A percentile compares a stretch with the other conserved stretches of the same genome.
Conservation (phyloP, 148 eudicot species). For the Mesembryanthemum crystallinum region DNA sequence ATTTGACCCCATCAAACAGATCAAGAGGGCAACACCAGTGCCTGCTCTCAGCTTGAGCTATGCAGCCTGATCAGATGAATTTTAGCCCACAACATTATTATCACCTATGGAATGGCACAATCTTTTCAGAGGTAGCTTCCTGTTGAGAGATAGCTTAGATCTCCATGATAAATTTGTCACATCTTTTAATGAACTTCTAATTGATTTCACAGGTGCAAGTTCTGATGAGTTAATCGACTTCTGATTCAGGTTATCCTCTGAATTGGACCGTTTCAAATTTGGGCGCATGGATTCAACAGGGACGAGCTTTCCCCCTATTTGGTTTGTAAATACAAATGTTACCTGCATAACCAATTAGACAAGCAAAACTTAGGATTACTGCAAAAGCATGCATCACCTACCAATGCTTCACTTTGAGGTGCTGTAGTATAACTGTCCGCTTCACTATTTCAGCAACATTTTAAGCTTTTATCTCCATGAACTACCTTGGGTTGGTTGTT, state of each 20-base stretch:
- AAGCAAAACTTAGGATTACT: conserved; percentile 12
- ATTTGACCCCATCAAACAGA: not conserved
- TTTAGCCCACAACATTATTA: conserved; percentile 31
- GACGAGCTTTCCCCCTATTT: conserved; percentile 88
- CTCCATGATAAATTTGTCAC: conserved; percentile 37
- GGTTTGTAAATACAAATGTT: conserved; percentile 85
- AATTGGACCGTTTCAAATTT: conserved; percentile 8
- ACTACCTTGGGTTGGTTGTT: not conserved
- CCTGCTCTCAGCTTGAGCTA: not conserved
- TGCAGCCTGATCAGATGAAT: not conserved
- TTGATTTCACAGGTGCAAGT: conserved; percentile 25
- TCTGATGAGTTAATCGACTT: conserved; percentile 27
- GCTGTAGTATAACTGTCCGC: not conserved
- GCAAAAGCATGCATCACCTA: not conserved
- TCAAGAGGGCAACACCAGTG: not conserved
- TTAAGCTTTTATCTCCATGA: not conserved
- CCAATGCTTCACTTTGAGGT: not conserved
- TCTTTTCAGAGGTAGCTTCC: conserved; percentile 60
- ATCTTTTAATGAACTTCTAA: conserved; percentile 42
- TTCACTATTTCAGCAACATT: not conserved
- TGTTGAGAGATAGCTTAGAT: conserved; percentile 39
- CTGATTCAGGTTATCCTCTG: conserved; percentile 28
- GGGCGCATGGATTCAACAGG: conserved; percentile 69
- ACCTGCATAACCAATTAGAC: conserved; percentile 54
- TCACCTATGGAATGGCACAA: conserved; percentile 32